A percentile compares a stretch with the other conserved stretches of the same genome.
phyloP scores from a whole-genome alignment of 1,139 yeast genomes.

The Suhomyces yuchorum region DNA sequence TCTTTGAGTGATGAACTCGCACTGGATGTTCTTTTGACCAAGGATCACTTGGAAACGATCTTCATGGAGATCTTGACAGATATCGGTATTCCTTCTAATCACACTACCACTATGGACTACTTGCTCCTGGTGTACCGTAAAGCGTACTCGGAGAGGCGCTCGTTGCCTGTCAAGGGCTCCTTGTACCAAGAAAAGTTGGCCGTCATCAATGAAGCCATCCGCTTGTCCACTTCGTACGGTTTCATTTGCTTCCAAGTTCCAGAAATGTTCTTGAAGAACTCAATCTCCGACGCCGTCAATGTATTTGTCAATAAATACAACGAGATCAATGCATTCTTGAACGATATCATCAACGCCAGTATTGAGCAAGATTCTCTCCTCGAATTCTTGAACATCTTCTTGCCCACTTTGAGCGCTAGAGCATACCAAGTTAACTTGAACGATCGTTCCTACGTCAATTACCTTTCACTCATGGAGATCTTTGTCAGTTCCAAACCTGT shows the following conservation, averaged over 20 bases:
- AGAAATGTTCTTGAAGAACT: conserved; percentile 58
- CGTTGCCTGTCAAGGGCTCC: conserved; percentile 45
- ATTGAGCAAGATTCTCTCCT: conserved; percentile 65
- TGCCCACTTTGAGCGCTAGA: conserved; percentile 47
- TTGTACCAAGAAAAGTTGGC: conserved; percentile 38
- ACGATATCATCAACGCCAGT: conserved; percentile 59
- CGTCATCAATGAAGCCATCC: conserved; percentile 51
- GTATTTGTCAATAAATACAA: conserved; percentile 31
- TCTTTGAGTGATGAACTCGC: conserved; percentile 43
- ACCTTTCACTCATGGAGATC: conserved; percentile 57
- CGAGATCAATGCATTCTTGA: conserved; percentile 54
- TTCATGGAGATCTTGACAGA: conserved; percentile 60
- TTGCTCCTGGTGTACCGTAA: conserved; percentile 46
- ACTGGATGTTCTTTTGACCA: conserved; percentile 25
- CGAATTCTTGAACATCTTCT: conserved; percentile 59
- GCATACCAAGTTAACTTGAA: conserved; percentile 37
- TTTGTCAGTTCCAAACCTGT: conserved; percentile 64
- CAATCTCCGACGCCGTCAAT: conserved; percentile 31
- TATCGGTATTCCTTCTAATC: conserved; percentile 39
- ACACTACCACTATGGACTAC: conserved; percentile 46
- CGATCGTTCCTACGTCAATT: conserved; percentile 53
- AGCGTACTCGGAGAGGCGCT: conserved; percentile 40
- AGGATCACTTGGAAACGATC: conserved; percentile 45
- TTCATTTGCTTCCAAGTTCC: conserved; percentile 69
- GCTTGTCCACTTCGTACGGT: conserved; percentile 66